Conservation (phyloP, 306 rosid species). For the Ziziphus jujuba region DNA sequence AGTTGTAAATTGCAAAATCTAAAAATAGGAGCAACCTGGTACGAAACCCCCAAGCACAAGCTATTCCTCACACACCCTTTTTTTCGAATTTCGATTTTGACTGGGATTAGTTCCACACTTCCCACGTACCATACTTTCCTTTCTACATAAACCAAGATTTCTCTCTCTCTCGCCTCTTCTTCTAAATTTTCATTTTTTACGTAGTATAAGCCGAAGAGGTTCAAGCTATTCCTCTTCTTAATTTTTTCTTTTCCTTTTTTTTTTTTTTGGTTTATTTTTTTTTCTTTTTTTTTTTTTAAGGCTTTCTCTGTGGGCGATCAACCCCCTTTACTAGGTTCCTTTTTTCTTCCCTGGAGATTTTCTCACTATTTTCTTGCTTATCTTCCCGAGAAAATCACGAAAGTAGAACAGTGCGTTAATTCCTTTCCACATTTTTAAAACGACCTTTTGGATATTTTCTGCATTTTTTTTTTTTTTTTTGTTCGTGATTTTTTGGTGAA, state of each 20-base stretch:
- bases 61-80: constrained; percentile 13
- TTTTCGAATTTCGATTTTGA: constrained; percentile 19
- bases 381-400: constrained; percentile 14
- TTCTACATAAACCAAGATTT: too few relatives aligned
- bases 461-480: background rate
- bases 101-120: background rate
- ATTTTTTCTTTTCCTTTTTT: background rate
- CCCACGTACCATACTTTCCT: constrained; percentile 9
- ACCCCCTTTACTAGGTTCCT: background rate
- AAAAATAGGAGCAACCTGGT: constrained; percentile 17
- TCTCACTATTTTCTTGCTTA: constrained; percentile 16
- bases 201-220: background rate
- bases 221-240: background rate
- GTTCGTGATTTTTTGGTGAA: background rate
- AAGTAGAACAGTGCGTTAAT: background rate
- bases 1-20: background rate
- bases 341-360: constrained; percentile 25
- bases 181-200: background rate
- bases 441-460: background rate
- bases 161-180: too few relatives aligned
- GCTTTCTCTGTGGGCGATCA: constrained; percentile 18
- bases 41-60: constrained; percentile 28
- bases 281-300: background rate
- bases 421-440: background rate
- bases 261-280: too few relatives aligned